phyloP scores from a whole-genome alignment of 1,139 yeast species.

The Candida tetrigidarum region DNA sequence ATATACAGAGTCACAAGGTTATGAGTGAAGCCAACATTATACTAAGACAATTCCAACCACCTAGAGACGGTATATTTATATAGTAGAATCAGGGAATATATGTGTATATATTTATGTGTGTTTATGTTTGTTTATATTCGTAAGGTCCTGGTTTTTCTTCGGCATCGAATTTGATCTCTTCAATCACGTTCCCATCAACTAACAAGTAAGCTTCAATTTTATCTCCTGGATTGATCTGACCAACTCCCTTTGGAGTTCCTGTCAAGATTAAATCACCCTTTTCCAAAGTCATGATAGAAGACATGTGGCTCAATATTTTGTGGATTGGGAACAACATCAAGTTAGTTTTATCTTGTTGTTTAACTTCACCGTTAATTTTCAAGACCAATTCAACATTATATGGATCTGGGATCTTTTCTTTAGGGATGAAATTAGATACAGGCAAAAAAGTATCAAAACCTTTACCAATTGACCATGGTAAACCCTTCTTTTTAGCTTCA shows the following conservation, averaged over 20 bases:
- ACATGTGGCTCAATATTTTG: slow-evolving; percentile 76
- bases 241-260: slow-evolving; percentile 99
- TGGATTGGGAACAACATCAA: slow-evolving; percentile 92
- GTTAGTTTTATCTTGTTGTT: slow-evolving; percentile 78
- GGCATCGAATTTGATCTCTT: slow-evolving; percentile 54
- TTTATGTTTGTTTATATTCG: slow-evolving; percentile 58
- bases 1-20: slow-evolving; percentile 68
- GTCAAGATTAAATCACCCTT: slow-evolving; percentile 91
- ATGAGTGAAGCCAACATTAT: slow-evolving; percentile 73
- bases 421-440: slow-evolving; percentile 70
- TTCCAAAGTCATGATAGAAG: slow-evolving; percentile 85
- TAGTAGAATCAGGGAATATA: no score
- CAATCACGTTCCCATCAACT: slow-evolving; percentile 58
- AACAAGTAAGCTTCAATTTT: slow-evolving; percentile 62
- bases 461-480: slow-evolving; percentile 97
- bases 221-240: slow-evolving; percentile 80
- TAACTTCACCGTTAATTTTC: slow-evolving; percentile 67
- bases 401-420: slow-evolving; percentile 69
- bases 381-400: slow-evolving; percentile 70
- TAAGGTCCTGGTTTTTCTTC: slow-evolving; percentile 85
- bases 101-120: no score
- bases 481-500: slow-evolving; percentile 90
- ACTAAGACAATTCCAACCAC: slow-evolving; percentile 75
- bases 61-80: slow-evolving; percentile 50
- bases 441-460: slow-evolving; percentile 98